Base-by-base conservation (phyloP, 1,284 basidiomycete species). In the Ceratobasidium sp. region DNA sequence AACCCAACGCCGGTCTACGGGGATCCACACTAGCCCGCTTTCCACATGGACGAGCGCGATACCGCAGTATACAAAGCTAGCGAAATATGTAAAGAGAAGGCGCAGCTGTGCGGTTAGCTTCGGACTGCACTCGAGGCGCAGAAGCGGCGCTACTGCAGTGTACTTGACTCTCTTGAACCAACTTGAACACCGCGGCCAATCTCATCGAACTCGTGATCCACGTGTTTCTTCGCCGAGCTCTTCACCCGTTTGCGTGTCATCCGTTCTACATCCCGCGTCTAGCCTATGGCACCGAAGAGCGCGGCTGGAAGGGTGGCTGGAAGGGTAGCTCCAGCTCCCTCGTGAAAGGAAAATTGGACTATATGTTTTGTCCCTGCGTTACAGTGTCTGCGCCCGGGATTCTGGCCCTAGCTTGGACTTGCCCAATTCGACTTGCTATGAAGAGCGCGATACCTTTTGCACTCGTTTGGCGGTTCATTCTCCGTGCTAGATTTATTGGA, bases 311-410 rank as follows among this genome's bases (percentile, higher is more conserved):
- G n/a, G n/a, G n/a, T n/a, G n/a, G n/a, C n/a, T n/a, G n/a, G n/a
- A n/a, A n/a, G n/a, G n/a, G n/a, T n/a, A n/a, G n/a, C n/a, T n/a
- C n/a, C n/a, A n/a, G 27, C 54, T 24, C 31, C 29, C 29, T 22
- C 63, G 31, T 39, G 53, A 65, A 29, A 53, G 14, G 63, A 48
- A 13, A 24, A 53, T n/a, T 65, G 48, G 63, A 51, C 63, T 8
- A 37, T 65, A 31, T 53, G 51, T 24, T 65, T 51, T 29, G 48
- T n/a, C 48, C 29, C 63, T 6, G n/a, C n/a, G 48, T 22, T 4
- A 19, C 14, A 51, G 19, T 22, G 6, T 19, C 14, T n/a, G n/a
- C n/a, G n/a, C n/a, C n/a, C 3, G 16, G n/a, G n/a, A 43, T 27
- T 22, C 39, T 14, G 19, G 4, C 24, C 19, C 58, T n/a, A 43